phyloP scores from a whole-genome alignment of 129 eudicot species.

The Pseudognaphalium luteoalbum region DNA sequence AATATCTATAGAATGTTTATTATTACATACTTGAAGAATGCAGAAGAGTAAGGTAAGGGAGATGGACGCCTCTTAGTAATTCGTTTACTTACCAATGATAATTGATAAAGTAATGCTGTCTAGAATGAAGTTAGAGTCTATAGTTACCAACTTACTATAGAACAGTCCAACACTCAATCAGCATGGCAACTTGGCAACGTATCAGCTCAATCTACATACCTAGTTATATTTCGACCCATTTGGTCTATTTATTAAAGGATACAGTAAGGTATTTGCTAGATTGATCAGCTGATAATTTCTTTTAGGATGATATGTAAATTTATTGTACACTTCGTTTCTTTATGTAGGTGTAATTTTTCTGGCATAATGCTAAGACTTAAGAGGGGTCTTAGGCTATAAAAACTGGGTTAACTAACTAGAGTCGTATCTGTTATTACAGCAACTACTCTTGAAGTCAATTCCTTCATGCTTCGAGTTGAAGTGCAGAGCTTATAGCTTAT shows the following conservation, averaged over 20 bases:
- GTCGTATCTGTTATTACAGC: conserved; percentile 50
- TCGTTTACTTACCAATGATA: not conserved
- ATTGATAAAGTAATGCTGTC: not conserved
- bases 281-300: not conserved
- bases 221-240: not conserved
- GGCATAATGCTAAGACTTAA: not conserved
- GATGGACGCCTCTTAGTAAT: not conserved
- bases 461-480: conserved; percentile 97
- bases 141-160: conserved; percentile 8
- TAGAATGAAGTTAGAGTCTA: no score
- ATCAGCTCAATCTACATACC: not conserved
- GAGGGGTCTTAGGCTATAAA: conserved; percentile 27
- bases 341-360: conserved; percentile 9
- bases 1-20: not conserved
- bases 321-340: conserved; percentile 10
- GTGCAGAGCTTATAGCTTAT: conserved; percentile 86
- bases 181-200: not conserved
- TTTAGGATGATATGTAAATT: conserved; percentile 17
- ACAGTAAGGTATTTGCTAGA: conserved; percentile 12
- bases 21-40: not conserved
- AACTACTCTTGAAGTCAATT: conserved; percentile 87
- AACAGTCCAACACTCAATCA: not conserved
- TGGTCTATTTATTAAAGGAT: not conserved
- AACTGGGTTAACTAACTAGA: conserved; percentile 10
- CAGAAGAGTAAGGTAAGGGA: not conserved